Evolutionary conservation across 163 green algal species (phyloP).

Genomic region (Smithsoniella earleae): DNA sequence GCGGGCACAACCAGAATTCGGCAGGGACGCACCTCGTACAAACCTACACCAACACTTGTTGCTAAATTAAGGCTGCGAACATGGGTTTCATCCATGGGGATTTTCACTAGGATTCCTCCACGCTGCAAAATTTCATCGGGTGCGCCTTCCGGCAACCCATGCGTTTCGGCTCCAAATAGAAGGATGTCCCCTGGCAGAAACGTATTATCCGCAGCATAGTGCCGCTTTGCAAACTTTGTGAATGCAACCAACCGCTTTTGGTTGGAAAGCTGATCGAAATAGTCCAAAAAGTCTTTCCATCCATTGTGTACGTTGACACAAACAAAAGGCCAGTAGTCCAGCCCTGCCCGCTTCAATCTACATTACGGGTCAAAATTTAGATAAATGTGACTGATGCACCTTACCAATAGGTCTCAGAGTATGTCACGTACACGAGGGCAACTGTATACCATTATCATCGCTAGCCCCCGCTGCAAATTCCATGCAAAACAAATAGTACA

Average conservation of each 20-base stretch:
- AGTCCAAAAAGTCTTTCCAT: conserved; percentile 49
- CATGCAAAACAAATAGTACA: not conserved
- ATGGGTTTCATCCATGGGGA: conserved; percentile 74
- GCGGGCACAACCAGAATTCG: not conserved
- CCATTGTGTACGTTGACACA: conserved; percentile 56
- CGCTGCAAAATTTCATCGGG: conserved; percentile 35
- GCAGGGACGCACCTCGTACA: conserved; percentile 27
- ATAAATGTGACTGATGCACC: too few relatives aligned
- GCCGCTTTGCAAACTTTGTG: conserved; percentile 53
- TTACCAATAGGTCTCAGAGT: too few relatives aligned
- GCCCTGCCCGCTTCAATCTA: conserved; percentile 66
- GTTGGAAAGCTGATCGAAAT: conserved; percentile 39
- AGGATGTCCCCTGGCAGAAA: conserved; percentile 68
- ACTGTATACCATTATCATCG: too few relatives aligned
- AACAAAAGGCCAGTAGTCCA: conserved; percentile 92
- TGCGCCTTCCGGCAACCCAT: conserved; percentile 62
- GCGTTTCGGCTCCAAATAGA: conserved; percentile 83
- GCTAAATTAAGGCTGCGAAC: conserved; percentile 46
- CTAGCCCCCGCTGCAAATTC: not conserved
- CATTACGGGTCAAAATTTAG: conserved; percentile 25
- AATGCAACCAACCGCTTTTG: conserved; percentile 70
- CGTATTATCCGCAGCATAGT: conserved; percentile 54
- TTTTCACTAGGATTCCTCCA: conserved; percentile 55
- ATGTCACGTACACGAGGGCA: too few relatives aligned
- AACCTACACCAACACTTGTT: conserved; percentile 32